Percentiles rank a stretch among this genome's conserved stretches.
These are phyloP conservation scores for Nitzschia sp. DNA, from an alignment of 108 stramenopile genomes.

Conservation along the genomic window DNA sequence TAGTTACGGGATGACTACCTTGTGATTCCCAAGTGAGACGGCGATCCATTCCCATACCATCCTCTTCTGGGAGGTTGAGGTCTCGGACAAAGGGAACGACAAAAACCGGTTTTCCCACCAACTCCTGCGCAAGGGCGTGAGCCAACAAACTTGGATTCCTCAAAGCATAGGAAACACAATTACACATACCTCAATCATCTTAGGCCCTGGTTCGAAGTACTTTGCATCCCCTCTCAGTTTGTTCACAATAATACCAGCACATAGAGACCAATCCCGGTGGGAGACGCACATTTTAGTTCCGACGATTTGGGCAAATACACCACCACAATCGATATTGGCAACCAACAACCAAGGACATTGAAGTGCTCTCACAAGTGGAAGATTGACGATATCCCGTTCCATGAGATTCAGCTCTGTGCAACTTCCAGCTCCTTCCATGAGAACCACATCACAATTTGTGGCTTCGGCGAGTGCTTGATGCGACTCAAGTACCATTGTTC, in stretches of 20 bases:
- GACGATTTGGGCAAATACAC: constrained; percentile 49
- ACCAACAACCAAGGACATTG: constrained; percentile 47
- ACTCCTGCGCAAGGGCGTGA: constrained; percentile 8
- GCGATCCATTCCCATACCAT: constrained; percentile 33
- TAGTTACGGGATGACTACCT: not conserved
- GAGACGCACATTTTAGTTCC: constrained; percentile 45
- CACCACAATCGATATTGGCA: constrained; percentile 43
- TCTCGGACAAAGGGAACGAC: constrained; percentile 31
- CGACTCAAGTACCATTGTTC: constrained; percentile 30
- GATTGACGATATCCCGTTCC: constrained; percentile 46
- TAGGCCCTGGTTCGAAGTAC: constrained; percentile 33
- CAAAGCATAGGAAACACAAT: not conserved
- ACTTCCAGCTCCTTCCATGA: constrained; percentile 42
- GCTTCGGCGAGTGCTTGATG: constrained; percentile 26
- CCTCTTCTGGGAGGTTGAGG: constrained; percentile 30
- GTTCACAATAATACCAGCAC: constrained; percentile 44
- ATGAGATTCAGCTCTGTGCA: constrained; percentile 46
- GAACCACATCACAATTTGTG: constrained; percentile 37
- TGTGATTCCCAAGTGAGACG: constrained; percentile 26
- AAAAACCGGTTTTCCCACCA: constrained; percentile 44
- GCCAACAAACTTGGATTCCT: not conserved
- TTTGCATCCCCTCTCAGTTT: constrained; percentile 31
- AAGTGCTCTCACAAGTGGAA: constrained; percentile 37
- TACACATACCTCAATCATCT: constrained; percentile 23
- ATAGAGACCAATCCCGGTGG: constrained; percentile 37